phyloP scores from a whole-genome alignment of 2,329 filamentous ascomycete genomes.

The Diaporthe citrichinensis region DNA sequence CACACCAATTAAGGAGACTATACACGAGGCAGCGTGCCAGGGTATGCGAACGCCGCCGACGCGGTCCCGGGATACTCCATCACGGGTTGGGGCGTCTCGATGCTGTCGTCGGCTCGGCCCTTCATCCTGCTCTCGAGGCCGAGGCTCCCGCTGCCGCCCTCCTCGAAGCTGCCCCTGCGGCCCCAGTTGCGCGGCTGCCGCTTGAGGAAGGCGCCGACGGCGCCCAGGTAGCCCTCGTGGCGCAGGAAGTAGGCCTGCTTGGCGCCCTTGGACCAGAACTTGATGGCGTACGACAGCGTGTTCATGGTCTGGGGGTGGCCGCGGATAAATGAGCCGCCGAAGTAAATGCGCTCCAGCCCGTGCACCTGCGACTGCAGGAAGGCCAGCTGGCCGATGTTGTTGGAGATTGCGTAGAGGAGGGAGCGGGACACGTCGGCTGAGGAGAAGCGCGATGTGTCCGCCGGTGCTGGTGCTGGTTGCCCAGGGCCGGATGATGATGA shows the following conservation, averaged over 20 bases:
- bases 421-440: constrained; percentile 90
- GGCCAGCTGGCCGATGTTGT: constrained; percentile 98
- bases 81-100: constrained; percentile 30
- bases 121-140: constrained; percentile 50
- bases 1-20: neutral
- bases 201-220: constrained; percentile 94
- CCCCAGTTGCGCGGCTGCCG: constrained; percentile 94
- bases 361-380: constrained; percentile 98
- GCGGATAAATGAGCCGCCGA: constrained; percentile 96
- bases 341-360: constrained; percentile 92
- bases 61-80: constrained; percentile 37
- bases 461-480: constrained; percentile 45
- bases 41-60: constrained; percentile 10
- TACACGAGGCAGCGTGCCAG: neutral
- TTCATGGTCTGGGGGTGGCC: constrained; percentile 98
- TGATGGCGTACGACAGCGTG: constrained; percentile 95
- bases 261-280: constrained; percentile 92
- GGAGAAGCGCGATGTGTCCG: constrained; percentile 69
- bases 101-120: constrained; percentile 35
- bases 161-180: constrained; percentile 82
- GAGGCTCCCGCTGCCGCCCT: constrained; percentile 45
- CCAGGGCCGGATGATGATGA: constrained; percentile 47
- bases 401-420: constrained; percentile 93
- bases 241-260: constrained; percentile 97
- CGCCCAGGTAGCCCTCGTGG: constrained; percentile 95